phyloP scores from a whole-genome alignment of 768 basidiomycete genomes.

The Dentipellis fragilis region DNA sequence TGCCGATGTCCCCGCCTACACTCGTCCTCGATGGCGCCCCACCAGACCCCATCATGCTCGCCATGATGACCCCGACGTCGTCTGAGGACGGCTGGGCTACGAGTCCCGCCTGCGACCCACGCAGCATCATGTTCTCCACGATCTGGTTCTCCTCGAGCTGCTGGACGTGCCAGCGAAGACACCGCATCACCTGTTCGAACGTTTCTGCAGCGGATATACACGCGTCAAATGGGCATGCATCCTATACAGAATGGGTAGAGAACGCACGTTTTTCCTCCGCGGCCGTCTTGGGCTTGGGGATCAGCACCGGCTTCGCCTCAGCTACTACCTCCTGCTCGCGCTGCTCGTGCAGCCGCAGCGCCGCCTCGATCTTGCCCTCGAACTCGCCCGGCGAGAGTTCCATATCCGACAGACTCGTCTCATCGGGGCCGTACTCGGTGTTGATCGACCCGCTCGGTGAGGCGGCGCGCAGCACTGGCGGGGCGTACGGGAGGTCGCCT shows the following conservation, averaged over 20 bases:
- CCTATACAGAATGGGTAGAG: background rate
- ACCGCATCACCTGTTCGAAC: slow-evolving; percentile 27
- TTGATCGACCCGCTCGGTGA: slow-evolving; percentile 39
- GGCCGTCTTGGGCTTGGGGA: slow-evolving; percentile 21
- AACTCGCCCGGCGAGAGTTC: slow-evolving; percentile 29
- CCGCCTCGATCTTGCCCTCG: slow-evolving; percentile 24
- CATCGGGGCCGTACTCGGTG: slow-evolving; percentile 36
- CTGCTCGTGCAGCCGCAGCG: slow-evolving; percentile 25
- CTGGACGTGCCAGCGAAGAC: slow-evolving; percentile 27
- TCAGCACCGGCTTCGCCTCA: slow-evolving; percentile 21
- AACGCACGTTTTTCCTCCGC: slow-evolving; percentile 29
- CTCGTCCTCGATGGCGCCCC: too few relatives aligned
- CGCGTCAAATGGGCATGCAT: slow-evolving; percentile 1
- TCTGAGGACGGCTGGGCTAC: slow-evolving; percentile 26
- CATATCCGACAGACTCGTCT: slow-evolving; percentile 32
- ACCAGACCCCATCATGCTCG: slow-evolving; percentile 24
- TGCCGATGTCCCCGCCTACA: background rate
- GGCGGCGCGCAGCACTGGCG: slow-evolving; percentile 34
- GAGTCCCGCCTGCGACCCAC: slow-evolving; percentile 25
- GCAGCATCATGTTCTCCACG: slow-evolving; percentile 29
- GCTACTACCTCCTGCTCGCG: slow-evolving; percentile 28
- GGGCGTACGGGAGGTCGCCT: slow-evolving; percentile 26
- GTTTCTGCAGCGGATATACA: slow-evolving; percentile 19
- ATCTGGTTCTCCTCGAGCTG: slow-evolving; percentile 35
- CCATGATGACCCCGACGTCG: slow-evolving; percentile 32